phyloP scores from a whole-genome alignment of 2,329 filamentous ascomycete species.

The Cytospora piceae region DNA sequence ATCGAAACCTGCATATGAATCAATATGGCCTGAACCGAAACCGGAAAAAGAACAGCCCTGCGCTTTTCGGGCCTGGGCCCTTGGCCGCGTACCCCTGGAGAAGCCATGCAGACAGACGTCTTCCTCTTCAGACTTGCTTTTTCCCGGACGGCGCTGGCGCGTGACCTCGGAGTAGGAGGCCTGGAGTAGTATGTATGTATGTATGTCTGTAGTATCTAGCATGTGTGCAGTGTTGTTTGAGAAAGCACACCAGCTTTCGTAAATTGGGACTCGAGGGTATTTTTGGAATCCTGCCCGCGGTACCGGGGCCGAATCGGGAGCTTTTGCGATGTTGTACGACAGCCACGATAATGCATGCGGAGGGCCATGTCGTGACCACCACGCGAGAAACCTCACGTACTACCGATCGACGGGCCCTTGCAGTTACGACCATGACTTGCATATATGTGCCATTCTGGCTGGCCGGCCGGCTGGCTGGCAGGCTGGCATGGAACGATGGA shows the following conservation, averaged over 20 bases:
- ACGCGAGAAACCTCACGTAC: constrained; percentile 4
- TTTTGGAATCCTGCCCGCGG: constrained; percentile 14
- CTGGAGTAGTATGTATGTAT: too few species aligned
- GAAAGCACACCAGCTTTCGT: too few species aligned
- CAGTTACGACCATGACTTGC: constrained; percentile 25
- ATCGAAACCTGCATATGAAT: neutral
- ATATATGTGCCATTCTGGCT: neutral
- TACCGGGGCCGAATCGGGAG: constrained; percentile 23
- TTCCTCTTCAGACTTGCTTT: neutral
- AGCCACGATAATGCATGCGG: constrained; percentile 28
- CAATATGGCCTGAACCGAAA: neutral
- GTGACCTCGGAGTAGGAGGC: neutral
- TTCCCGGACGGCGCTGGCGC: neutral
- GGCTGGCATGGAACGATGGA: neutral
- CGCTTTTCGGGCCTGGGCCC: neutral
- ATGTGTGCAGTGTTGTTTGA: too few species aligned
- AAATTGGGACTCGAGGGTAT: constrained; percentile 1
- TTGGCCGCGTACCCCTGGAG: too few species aligned
- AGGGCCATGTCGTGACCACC: constrained; percentile 20
- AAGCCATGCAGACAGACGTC: too few species aligned
- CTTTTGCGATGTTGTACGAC: constrained; percentile 25
- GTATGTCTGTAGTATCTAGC: too few species aligned
- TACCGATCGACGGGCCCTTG: constrained; percentile 30
- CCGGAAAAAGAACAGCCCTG: neutral
- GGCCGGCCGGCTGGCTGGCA: too few species aligned